A percentile compares a stretch with the other conserved stretches of the same genome.
Evolutionary conservation across 805 yeast species (phyloP).

Genomic region (Saccharomycopsis fibuligera): DNA sequence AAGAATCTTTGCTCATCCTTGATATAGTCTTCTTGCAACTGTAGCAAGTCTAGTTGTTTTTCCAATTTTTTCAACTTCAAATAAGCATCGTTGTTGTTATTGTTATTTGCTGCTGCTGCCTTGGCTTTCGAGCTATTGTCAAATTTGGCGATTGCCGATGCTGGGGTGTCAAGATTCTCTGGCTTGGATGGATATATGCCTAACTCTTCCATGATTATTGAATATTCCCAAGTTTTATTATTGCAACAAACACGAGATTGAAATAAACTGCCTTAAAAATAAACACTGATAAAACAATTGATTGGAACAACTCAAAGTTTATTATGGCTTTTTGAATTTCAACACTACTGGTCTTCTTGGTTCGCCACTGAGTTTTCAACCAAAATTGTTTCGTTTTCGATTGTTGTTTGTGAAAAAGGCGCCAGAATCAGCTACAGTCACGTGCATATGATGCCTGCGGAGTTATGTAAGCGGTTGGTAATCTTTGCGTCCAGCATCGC

Average conservation of each 20-base stretch:
- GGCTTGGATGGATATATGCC: conserved; percentile 39
- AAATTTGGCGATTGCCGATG: conserved; percentile 27
- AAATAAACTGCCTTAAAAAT: not conserved
- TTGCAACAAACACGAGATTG: not conserved
- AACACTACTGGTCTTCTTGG: not conserved
- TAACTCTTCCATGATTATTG: conserved; percentile 51
- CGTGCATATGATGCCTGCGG: too few relatives aligned
- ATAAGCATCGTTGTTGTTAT: conserved; percentile 59
- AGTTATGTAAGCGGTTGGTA: too few relatives aligned
- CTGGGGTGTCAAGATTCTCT: conserved; percentile 30
- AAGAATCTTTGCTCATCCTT: conserved; percentile 97
- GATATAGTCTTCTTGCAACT: conserved; percentile 91
- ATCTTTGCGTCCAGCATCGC: too few relatives aligned
- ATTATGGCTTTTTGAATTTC: too few relatives aligned
- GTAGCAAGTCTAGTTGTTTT: conserved; percentile 78
- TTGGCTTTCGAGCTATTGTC: conserved; percentile 24
- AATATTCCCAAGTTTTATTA: not conserved
- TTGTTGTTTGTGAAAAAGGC: too few relatives aligned
- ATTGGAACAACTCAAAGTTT: too few relatives aligned
- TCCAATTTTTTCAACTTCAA: conserved; percentile 80
- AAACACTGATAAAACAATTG: too few relatives aligned
- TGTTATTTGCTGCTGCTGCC: conserved; percentile 21
- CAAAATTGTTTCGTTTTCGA: not conserved
- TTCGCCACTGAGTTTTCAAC: not conserved
- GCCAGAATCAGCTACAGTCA: too few relatives aligned